Evolutionary conservation across 2,329 filamentous ascomycete genomes (phyloP), one percentile per base, ranked within the genome.

Genomic region (Xylariales sp.): DNA sequence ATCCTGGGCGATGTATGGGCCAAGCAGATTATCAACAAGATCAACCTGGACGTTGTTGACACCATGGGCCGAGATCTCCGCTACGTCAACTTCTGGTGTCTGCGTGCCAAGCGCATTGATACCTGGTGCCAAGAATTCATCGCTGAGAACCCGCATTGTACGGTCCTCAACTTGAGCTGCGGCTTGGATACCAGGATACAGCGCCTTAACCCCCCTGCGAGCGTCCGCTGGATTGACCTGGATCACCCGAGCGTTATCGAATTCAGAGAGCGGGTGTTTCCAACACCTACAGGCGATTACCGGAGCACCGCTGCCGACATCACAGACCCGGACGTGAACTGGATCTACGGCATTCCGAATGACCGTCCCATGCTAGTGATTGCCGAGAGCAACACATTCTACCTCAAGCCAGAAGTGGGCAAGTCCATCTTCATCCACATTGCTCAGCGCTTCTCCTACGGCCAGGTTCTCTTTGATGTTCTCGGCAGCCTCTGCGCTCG

Each of bases 161-260:
- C 52, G 4, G 46, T 55, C 3, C 13, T 54, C 2, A 52, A 53
- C 19, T 35, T 55, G 6, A 50, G 46, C 2, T 54, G 51, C 30
- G 52, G 50, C 4, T 30, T 55, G 17, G 52, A 55, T 37, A 40
- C 44, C 14, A 42, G 52, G 12, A 36, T 33, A 3, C 32, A 49
- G 41, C 34, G 47, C 17, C 5, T 52, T 28, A 30, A 37, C 14
- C 33, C 31, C 10, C 36, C 36, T 3, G 19, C 25, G 2, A 29
- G 24, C 17, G 44, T 51, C 7, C 38, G 47, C 4, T 57, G 54
- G 55, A 42, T 57, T 38, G 55, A 57, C 32, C 46, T 53, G 14
- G 55, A 58, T 30, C 33, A 49, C 21, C 50, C 50, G n/a, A 53
- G 51, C 4, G 53, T 57, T 7, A 37, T 54, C n/a, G 46, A 43